Evolutionary conservation across 2,329 filamentous ascomycete species (phyloP).

Genomic region (Pyrenophora seminiperda): DNA sequence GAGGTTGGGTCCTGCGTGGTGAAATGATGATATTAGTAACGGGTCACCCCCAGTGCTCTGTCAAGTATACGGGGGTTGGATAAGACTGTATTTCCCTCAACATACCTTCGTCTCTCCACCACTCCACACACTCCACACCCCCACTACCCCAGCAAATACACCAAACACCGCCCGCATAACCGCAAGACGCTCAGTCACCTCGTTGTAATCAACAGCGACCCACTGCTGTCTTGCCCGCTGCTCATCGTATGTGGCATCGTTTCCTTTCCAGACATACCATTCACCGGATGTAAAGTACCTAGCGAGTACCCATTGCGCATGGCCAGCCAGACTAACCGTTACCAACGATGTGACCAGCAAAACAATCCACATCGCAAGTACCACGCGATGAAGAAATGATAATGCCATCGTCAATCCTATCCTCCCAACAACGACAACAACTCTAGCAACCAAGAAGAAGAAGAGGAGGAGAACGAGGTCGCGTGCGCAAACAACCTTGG

Average conservation of each 20-base stretch:
- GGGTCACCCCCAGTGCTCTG: too few relatives aligned
- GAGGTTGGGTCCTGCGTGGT: background rate
- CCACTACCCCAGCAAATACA: background rate
- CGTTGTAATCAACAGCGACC: background rate
- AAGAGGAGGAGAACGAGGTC: too few relatives aligned
- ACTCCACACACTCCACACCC: background rate
- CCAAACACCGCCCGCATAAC: background rate
- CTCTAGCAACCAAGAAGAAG: too few relatives aligned
- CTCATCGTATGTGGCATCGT: background rate
- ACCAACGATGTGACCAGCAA: background rate
- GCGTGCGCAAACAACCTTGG: too few relatives aligned
- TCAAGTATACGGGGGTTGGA: too few relatives aligned
- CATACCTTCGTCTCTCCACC: background rate
- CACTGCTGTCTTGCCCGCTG: slow-evolving; percentile 1
- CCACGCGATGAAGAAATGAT: background rate
- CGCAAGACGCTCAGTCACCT: background rate
- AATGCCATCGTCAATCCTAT: background rate
- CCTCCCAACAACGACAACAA: background rate
- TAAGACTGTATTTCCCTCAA: too few relatives aligned
- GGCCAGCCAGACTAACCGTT: background rate
- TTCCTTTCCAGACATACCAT: slow-evolving; percentile 5
- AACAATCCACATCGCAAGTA: background rate
- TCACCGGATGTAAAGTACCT: background rate
- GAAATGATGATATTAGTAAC: background rate
- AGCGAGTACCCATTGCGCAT: background rate